Evolutionary conservation across 441 rosid species (phyloP).

Genomic region (Gossypium trilobum): DNA sequence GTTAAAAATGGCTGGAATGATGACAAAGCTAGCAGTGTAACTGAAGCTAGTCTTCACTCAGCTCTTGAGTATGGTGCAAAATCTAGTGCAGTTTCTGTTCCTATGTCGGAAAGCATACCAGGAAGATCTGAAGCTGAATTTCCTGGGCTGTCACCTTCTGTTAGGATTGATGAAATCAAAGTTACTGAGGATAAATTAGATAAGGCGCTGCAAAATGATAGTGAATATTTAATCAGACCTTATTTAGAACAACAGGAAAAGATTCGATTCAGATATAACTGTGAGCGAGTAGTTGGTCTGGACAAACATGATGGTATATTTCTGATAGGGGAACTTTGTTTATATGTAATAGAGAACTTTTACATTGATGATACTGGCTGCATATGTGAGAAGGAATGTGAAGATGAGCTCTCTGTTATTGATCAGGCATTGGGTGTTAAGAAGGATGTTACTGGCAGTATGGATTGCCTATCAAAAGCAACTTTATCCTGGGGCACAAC

Average conservation of each 20-base stretch:
- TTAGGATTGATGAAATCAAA: conserved; percentile 55
- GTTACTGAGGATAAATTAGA: conserved; percentile 64
- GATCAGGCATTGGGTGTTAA: conserved; percentile 99
- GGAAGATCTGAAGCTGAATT: conserved; percentile 80
- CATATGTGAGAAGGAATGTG: conserved; percentile 94
- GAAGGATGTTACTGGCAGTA: conserved; percentile 64
- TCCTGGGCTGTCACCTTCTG: conserved; percentile 64
- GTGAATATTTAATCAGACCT: conserved; percentile 97
- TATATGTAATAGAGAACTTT: conserved; percentile 93
- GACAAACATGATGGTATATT: conserved; percentile 99
- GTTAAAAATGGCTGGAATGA: conserved; percentile 56
- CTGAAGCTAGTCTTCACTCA: conserved; percentile 82
- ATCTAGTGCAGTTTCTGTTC: conserved; percentile 66
- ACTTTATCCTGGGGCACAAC: conserved; percentile 64
- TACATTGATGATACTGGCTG: conserved; percentile 75
- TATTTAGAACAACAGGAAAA: conserved; percentile 90
- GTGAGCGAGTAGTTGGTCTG: conserved; percentile 94
- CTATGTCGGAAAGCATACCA: conserved; percentile 58
- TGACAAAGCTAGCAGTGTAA: conserved; percentile 53
- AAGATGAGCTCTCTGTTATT: conserved; percentile 96
- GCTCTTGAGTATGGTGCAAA: conserved; percentile 85
- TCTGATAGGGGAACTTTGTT: conserved; percentile 84
- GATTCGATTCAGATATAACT: conserved; percentile 84
- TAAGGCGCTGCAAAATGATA: conserved; percentile 85
- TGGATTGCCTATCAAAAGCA: conserved; percentile 86